Conservation (phyloP, 2,329 filamentous ascomycete genomes). For the Whalleya microplaca region DNA sequence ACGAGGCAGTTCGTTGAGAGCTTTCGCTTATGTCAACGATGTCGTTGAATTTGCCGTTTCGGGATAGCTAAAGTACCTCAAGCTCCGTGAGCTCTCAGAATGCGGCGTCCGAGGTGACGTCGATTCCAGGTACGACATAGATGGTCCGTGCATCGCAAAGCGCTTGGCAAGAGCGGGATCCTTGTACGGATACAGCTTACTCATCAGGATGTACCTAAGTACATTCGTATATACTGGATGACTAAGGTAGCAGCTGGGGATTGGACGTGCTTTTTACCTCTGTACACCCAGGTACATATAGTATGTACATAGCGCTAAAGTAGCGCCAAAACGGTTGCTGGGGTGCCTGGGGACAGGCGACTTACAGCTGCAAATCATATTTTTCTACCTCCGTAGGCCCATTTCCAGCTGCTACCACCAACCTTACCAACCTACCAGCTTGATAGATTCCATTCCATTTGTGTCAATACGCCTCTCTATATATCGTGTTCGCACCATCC, state of each 20-base stretch:
- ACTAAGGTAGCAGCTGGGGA: no score
- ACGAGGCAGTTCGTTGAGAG: neutral
- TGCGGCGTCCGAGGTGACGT: no score
- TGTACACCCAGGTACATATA: no score
- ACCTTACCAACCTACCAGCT: no score
- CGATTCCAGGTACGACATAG: neutral
- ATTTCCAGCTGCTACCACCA: neutral
- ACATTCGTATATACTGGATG: no score
- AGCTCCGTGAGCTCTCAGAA: neutral
- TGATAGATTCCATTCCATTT: no score
- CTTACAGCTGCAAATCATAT: slow-evolving; percentile 8
- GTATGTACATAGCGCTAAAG: no score
- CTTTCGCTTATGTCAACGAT: neutral
- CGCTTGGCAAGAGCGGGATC: no score
- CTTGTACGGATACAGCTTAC: no score
- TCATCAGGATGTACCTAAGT: no score
- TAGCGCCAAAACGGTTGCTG: slow-evolving; percentile 9
- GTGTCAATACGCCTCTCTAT: no score
- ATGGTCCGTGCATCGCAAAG: neutral
- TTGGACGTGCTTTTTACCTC: neutral
- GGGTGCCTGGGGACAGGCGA: neutral
- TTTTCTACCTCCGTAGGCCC: slow-evolving; percentile 6
- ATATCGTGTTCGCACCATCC: no score
- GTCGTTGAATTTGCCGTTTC: slow-evolving; percentile 25
- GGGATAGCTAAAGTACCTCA: slow-evolving; percentile 21